Evolutionary conservation across 176 grass and related monocot genomes (phyloP), one percentile per base, ranked within the genome.

Genomic region (Tillandsia fasciculata): DNA sequence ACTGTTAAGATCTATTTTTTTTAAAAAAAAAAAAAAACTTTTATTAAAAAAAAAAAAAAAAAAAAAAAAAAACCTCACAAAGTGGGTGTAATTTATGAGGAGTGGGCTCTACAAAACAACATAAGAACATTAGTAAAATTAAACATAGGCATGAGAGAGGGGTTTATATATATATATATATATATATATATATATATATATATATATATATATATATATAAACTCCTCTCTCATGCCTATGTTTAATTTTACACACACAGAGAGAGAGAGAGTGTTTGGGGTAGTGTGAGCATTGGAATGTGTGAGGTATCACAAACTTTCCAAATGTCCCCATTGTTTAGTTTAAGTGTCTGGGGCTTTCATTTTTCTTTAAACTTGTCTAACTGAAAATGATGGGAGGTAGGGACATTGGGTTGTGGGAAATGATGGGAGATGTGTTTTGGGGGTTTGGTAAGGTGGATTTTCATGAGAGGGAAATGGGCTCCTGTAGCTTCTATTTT

Each of bases 211-310:
- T 20, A 20, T 20, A 20, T 20, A 20, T 20, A 20, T 20, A n/a
- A n/a, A n/a, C n/a, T n/a, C n/a, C n/a, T n/a, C n/a, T n/a, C n/a
- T n/a, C n/a, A n/a, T n/a, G n/a, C n/a, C n/a, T n/a, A n/a, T n/a
- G n/a, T n/a, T n/a, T n/a, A n/a, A n/a, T n/a, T n/a, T n/a, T n/a
- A n/a, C n/a, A n/a, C n/a, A n/a, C n/a, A n/a, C n/a, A n/a, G n/a
- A 3, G 27, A 70, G 53, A 63, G 51, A 59, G 27, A 49, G 54
- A 53, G 26, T 22, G 65, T 24, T 26, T 80, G 72, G 85, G 82
- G 81, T 79, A 84, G 56, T 76, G 85, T 81, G 83, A 49, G 78
- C 76, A 71, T 97, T 77, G 86, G 78, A 86, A 83, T 92, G 84
- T 79, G 94, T 90, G 89, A 75, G 68, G 48, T 27, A 42, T 80